Percentiles rank a stretch among this genome's conserved stretches.
Conservation (phyloP, 2,329 filamentous ascomycete genomes). For the Colletotrichum musicola region DNA sequence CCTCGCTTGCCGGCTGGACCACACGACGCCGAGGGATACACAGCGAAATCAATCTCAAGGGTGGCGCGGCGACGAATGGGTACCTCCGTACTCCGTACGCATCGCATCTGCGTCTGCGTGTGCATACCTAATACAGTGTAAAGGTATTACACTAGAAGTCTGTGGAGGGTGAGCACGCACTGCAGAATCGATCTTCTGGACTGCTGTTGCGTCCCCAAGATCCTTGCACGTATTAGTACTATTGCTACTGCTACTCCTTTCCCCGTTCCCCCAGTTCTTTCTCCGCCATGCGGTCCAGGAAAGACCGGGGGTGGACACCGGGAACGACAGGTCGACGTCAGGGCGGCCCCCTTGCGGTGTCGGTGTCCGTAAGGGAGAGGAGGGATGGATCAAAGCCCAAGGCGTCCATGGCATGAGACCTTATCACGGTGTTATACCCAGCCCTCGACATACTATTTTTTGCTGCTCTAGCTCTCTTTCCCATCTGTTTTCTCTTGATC, state of each 20-base stretch:
- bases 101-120: too few relatives aligned
- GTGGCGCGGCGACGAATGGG: too few relatives aligned
- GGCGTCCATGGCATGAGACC: background rate
- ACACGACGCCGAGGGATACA: conserved; percentile 15
- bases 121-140: too few relatives aligned
- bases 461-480: background rate
- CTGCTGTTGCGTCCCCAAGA: too few relatives aligned
- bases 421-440: conserved; percentile 8
- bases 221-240: too few relatives aligned
- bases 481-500: background rate
- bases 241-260: background rate
- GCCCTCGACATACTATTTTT: background rate
- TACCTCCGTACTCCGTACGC: too few relatives aligned
- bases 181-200: too few relatives aligned
- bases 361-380: conserved; percentile 2
- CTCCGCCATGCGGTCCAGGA: conserved; percentile 19
- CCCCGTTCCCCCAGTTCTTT: conserved; percentile 20
- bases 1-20: conserved; percentile 8
- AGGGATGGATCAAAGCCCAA: conserved; percentile 14
- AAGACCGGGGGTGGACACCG: conserved; percentile 5
- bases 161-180: too few relatives aligned
- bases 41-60: too few relatives aligned
- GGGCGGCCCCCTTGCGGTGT: background rate
- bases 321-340: conserved; percentile 1
- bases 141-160: too few relatives aligned